A percentile compares a stretch with the other conserved stretches of the same genome.
phyloP scores from a whole-genome alignment of 306 rosid species.

The Casuarina glauca region DNA sequence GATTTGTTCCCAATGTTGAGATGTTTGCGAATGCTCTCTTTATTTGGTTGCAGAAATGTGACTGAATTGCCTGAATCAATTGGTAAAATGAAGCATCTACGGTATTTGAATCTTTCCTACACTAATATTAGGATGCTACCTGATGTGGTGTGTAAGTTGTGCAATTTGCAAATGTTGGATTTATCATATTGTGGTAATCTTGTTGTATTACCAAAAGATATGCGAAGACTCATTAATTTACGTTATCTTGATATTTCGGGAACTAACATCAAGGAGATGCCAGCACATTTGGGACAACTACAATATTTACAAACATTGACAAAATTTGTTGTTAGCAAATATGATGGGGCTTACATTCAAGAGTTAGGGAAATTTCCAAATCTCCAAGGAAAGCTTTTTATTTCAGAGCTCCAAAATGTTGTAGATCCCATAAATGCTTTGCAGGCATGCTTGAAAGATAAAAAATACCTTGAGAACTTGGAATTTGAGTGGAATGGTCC shows the following conservation, averaged over 20 bases:
- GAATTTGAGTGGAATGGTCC: constrained; percentile 16
- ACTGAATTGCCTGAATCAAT: constrained; percentile 17
- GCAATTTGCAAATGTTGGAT: constrained; percentile 36
- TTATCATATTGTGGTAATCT: constrained; percentile 17
- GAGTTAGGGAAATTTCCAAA: constrained; percentile 6
- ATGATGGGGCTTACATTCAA: constrained; percentile 4
- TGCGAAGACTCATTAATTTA: constrained; percentile 27
- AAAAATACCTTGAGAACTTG: neutral
- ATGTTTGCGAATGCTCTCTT: constrained; percentile 26
- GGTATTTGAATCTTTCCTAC: constrained; percentile 33
- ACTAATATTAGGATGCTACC: constrained; percentile 17
- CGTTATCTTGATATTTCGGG: constrained; percentile 23
- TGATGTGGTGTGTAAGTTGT: constrained; percentile 16
- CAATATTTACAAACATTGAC: constrained; percentile 27
- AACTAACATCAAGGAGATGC: constrained; percentile 16
- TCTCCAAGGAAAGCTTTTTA: constrained; percentile 3
- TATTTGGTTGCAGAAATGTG: neutral
- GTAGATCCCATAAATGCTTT: constrained; percentile 1
- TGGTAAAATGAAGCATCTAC: constrained; percentile 26
- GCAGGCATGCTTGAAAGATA: constrained; percentile 1
- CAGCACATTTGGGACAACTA: constrained; percentile 8
- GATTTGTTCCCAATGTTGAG: neutral
- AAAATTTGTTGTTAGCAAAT: constrained; percentile 14
- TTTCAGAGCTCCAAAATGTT: constrained; percentile 20
- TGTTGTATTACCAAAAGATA: constrained; percentile 5